These are phyloP conservation scores for Entophlyctis helioformis DNA, from an alignment of 192 early-diverging fungal species.

Conservation along the genomic window DNA sequence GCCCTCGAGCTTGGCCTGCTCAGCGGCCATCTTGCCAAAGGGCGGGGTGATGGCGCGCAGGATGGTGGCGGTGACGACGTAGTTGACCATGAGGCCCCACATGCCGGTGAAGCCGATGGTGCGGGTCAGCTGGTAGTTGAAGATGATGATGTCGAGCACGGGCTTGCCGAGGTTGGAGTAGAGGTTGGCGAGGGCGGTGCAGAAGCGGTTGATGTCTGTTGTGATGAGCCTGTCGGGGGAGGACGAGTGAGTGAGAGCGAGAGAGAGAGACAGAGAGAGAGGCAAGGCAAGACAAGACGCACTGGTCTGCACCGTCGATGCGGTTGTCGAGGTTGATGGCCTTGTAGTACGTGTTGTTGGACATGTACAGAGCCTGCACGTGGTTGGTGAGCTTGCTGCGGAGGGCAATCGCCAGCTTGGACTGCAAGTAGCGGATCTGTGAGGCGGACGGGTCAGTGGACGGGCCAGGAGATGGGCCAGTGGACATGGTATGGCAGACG, in stretches of 20 bases:
- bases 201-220: slow-evolving; percentile 86
- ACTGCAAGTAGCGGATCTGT: slow-evolving; percentile 17
- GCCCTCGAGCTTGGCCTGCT: slow-evolving; percentile 81
- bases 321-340: slow-evolving; percentile 88
- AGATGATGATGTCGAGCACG: slow-evolving; percentile 84
- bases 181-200: slow-evolving; percentile 68
- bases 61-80: slow-evolving; percentile 65
- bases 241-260: too few relatives aligned
- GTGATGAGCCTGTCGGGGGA: slow-evolving; percentile 73
- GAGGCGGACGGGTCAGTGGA: background rate
- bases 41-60: slow-evolving; percentile 82
- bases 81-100: slow-evolving; percentile 66
- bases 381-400: slow-evolving; percentile 63
- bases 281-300: too few relatives aligned
- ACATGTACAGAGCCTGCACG: slow-evolving; percentile 74
- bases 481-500: too few relatives aligned
- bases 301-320: slow-evolving; percentile 85
- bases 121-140: slow-evolving; percentile 74
- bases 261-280: too few relatives aligned
- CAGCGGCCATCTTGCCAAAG: slow-evolving; percentile 90
- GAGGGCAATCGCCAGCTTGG: slow-evolving; percentile 41
- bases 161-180: slow-evolving; percentile 93
- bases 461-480: background rate
- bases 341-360: slow-evolving; percentile 88
- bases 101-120: slow-evolving; percentile 78